Evolutionary conservation across 2,329 filamentous ascomycete species (phyloP), one percentile per base, ranked within the genome.

Genomic region (Ascochyta koolunga): DNA sequence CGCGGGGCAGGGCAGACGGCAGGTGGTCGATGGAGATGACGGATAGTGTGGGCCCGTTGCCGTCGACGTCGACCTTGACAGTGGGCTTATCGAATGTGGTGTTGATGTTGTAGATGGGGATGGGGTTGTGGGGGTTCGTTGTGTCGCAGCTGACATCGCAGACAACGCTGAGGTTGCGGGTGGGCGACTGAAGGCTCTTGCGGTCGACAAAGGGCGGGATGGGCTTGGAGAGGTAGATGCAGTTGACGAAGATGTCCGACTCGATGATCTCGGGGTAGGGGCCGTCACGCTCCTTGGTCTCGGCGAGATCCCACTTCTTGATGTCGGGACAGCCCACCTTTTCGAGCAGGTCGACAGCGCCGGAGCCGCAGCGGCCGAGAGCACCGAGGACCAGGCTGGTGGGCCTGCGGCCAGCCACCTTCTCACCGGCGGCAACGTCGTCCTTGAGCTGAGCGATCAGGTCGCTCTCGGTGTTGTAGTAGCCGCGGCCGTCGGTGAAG

Each of bases 51-150:
- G 86, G 83, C 47, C 79, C 78, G 49, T 81, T 77, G 40, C 76
- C 81, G 68, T 78, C 84, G 60, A 82, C 86, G 29, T 85, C 79
- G 21, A 95, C 89, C 1, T 87, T 83, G 0, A 96, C 87, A 1
- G 91, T 96, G n/a, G 93, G 93, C 71, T 90, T 86, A 71, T 87
- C 85, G 72, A 97, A 97, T 19, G 91, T 95, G 41, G 90, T 96
- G 75, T 90, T 90, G 71, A 89, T 86, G 62, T 83, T 82, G 80
- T 96, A 96, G 70, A 96, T 87, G 21, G 92, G 92, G 50, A 93
- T 85, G 4, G 83, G 84, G 76, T 89, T 89, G 78, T 89, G 81
- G 2, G 86, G 85, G 62, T 88, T 91, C 29, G 85, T 90, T 40
- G 87, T 89, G 75, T 91, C 89, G 72, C 87, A 89, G 33, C 68